phyloP scores from a whole-genome alignment of 208 protist species.

The Leishmania turanica region DNA sequence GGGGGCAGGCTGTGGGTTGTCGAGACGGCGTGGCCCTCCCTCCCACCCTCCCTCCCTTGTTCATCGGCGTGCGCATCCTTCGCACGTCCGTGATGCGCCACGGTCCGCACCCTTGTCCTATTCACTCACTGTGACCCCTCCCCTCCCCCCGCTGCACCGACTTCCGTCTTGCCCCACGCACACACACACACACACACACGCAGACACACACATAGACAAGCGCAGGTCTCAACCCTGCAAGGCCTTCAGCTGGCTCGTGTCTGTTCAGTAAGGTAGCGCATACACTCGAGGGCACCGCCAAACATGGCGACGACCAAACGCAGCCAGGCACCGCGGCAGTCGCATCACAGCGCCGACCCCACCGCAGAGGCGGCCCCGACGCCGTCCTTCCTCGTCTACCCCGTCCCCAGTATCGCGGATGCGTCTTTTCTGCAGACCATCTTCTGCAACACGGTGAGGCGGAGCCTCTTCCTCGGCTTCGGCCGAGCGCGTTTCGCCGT shows the following conservation, averaged over 20 bases:
- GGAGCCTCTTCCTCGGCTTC: constrained; percentile 69
- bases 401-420: constrained; percentile 68
- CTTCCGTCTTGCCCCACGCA: neutral
- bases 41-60: neutral
- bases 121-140: too few species aligned
- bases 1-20: neutral
- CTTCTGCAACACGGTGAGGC: constrained; percentile 49
- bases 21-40: neutral
- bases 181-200: neutral
- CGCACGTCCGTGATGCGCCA: too few species aligned
- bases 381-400: constrained; percentile 69
- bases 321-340: neutral
- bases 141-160: neutral
- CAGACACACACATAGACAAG: neutral
- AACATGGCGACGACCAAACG: neutral
- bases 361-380: neutral
- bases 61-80: neutral
- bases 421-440: constrained; percentile 68
- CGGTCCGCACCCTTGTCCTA: too few species aligned
- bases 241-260: neutral
- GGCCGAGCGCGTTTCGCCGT: constrained; percentile 63
- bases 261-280: neutral
- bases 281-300: neutral
- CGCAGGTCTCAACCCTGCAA: neutral
- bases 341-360: neutral